phyloP scores from a whole-genome alignment of 139 green algal species.

The Chlorella sorokiniana region DNA sequence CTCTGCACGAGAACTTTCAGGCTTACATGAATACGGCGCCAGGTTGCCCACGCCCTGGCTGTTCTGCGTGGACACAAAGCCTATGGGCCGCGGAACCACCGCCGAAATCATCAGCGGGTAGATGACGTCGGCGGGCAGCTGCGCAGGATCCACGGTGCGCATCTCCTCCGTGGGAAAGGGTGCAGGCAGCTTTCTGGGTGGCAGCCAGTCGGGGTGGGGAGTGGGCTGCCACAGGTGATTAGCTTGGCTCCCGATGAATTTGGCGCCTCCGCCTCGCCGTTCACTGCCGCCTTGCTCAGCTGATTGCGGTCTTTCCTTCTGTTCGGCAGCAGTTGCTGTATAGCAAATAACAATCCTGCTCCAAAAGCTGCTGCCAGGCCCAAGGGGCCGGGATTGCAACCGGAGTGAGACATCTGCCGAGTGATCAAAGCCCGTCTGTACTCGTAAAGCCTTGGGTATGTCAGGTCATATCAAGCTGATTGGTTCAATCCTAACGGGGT shows the following conservation, averaged over 20 bases:
- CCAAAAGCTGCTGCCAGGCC: neutral
- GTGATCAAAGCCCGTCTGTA: too few relatives aligned
- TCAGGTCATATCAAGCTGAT: too few relatives aligned
- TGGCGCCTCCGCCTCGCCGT: neutral
- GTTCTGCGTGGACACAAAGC: slow-evolving; percentile 74
- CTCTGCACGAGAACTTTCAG: slow-evolving; percentile 85
- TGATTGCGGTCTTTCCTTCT: neutral
- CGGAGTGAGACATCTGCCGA: too few relatives aligned
- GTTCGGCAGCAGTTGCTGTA: neutral
- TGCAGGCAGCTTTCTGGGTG: slow-evolving; percentile 14
- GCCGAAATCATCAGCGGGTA: slow-evolving; percentile 84
- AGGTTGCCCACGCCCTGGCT: slow-evolving; percentile 62
- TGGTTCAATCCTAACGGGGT: too few relatives aligned
- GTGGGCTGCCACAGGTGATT: slow-evolving; percentile 1
- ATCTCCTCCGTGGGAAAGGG: slow-evolving; percentile 14
- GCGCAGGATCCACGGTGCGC: slow-evolving; percentile 16
- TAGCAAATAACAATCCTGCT: neutral
- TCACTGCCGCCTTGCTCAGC: too few relatives aligned
- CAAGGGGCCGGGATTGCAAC: neutral
- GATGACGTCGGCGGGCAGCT: slow-evolving; percentile 15
- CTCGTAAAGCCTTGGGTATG: too few relatives aligned
- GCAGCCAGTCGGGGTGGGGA: slow-evolving; percentile 33
- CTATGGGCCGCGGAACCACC: slow-evolving; percentile 84
- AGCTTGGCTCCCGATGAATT: neutral
- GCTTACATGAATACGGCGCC: slow-evolving; percentile 87